These are phyloP conservation scores for Talaromyces sp. DNA, from an alignment of 2,329 filamentous ascomycete species.

Conservation along the genomic window DNA sequence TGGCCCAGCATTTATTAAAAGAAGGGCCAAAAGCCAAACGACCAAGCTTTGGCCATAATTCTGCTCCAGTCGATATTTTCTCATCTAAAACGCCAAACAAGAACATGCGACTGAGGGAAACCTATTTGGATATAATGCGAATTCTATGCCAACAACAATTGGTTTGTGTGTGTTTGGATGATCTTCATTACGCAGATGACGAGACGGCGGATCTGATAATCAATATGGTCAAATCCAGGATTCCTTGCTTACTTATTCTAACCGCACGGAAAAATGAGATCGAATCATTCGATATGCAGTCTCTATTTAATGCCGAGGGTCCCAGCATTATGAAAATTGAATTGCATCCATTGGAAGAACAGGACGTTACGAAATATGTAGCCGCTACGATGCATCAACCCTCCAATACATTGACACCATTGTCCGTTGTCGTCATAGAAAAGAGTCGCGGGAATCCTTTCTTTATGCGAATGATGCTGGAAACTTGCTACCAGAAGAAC, in stretches of 20 bases:
- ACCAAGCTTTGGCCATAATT: slow-evolving; percentile 29
- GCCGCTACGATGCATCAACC: slow-evolving; percentile 71
- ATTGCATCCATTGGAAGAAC: slow-evolving; percentile 68
- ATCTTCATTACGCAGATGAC: slow-evolving; percentile 82
- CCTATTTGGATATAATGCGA: slow-evolving; percentile 77
- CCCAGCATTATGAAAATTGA: slow-evolving; percentile 62
- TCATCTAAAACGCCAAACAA: slow-evolving; percentile 34
- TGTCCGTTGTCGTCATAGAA: slow-evolving; percentile 80
- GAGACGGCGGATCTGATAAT: slow-evolving; percentile 80
- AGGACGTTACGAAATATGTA: slow-evolving; percentile 77
- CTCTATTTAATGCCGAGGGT: slow-evolving; percentile 40
- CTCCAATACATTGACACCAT: slow-evolving; percentile 60
- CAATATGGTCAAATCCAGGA: slow-evolving; percentile 69
- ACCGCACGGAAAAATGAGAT: slow-evolving; percentile 67
- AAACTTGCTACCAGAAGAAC: slow-evolving; percentile 75
- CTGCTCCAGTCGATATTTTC: slow-evolving; percentile 32
- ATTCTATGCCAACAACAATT: slow-evolving; percentile 78
- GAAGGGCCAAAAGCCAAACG: slow-evolving; percentile 25
- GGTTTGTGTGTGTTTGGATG: slow-evolving; percentile 82
- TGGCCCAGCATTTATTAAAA: slow-evolving; percentile 25
- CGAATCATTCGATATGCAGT: slow-evolving; percentile 38
- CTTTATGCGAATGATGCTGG: slow-evolving; percentile 85
- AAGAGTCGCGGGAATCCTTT: slow-evolving; percentile 87
- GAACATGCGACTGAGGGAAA: slow-evolving; percentile 73
- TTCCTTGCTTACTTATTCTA: slow-evolving; percentile 76